Percentiles rank a stretch among this genome's conserved stretches.
phyloP scores from a whole-genome alignment of 2,329 filamentous ascomycete genomes.

The Huntiella savannae region DNA sequence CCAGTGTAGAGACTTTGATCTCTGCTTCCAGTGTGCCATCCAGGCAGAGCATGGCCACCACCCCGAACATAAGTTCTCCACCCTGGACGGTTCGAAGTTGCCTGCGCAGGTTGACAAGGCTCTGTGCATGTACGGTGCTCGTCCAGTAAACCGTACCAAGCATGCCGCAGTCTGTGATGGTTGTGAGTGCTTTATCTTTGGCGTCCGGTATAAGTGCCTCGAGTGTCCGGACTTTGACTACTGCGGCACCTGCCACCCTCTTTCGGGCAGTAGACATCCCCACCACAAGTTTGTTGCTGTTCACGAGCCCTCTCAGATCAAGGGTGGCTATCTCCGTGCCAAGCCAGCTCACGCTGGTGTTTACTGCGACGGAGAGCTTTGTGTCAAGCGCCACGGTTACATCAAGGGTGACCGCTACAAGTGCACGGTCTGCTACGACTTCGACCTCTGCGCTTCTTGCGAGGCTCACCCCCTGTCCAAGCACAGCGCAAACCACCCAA shows the following conservation, averaged over 20 bases:
- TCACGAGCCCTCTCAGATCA: slow-evolving; percentile 43
- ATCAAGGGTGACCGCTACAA: slow-evolving; percentile 87
- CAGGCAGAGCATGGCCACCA: slow-evolving; percentile 73
- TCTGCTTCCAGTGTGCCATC: slow-evolving; percentile 68
- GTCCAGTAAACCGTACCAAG: slow-evolving; percentile 57
- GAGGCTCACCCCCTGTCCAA: slow-evolving; percentile 69
- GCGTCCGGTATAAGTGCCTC: slow-evolving; percentile 89
- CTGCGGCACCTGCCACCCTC: slow-evolving; percentile 56
- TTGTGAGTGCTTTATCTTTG: slow-evolving; percentile 65
- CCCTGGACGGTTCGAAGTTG: slow-evolving; percentile 43
- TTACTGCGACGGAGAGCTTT: slow-evolving; percentile 87
- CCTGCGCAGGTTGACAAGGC: slow-evolving; percentile 33
- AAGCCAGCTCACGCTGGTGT: slow-evolving; percentile 51
- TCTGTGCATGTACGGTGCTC: slow-evolving; percentile 12
- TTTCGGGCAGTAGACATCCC: slow-evolving; percentile 51
- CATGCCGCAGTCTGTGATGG: slow-evolving; percentile 90
- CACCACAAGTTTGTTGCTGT: slow-evolving; percentile 77
- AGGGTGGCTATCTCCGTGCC: neutral
- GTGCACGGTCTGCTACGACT: slow-evolving; percentile 87
- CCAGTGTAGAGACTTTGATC: slow-evolving; percentile 73
- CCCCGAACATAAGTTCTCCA: slow-evolving; percentile 62
- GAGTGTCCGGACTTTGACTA: slow-evolving; percentile 97
- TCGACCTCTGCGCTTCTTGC: slow-evolving; percentile 86
- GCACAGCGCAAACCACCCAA: slow-evolving; percentile 89
- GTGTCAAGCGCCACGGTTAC: slow-evolving; percentile 35